These are phyloP conservation scores for Rhizopus sp. DNA, from an alignment of 371 early-diverging fungal species.

Conservation along the genomic window DNA sequence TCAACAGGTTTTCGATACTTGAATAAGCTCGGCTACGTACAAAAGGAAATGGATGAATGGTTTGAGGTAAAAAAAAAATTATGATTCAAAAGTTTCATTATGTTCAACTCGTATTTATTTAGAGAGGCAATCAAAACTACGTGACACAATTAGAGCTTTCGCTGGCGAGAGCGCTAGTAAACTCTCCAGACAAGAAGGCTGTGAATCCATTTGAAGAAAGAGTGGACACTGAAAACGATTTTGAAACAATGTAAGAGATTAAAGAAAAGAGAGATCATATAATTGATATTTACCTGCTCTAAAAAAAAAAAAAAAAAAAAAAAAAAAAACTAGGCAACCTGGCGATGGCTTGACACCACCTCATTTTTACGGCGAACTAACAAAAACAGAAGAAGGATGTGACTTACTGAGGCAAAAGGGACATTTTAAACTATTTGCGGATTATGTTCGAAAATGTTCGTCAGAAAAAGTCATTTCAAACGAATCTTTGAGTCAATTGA, in stretches of 20 bases:
- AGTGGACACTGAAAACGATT: constrained; percentile 49
- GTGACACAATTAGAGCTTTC: constrained; percentile 79
- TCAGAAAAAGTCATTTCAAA: constrained; percentile 32
- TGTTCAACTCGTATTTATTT: constrained; percentile 1
- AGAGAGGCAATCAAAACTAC: constrained; percentile 80
- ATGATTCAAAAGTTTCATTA: neutral
- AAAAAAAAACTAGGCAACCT: constrained; percentile 32
- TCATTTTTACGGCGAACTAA: constrained; percentile 85
- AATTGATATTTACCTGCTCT: neutral
- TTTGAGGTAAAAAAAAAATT: constrained; percentile 60
- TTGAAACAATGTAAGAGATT: constrained; percentile 34
- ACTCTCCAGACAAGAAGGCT: constrained; percentile 45
- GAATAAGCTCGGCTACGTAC: constrained; percentile 71
- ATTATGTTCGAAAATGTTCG: constrained; percentile 61
- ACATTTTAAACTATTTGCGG: constrained; percentile 67
- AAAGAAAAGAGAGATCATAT: neutral
- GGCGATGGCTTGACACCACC: constrained; percentile 62
- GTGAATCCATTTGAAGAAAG: constrained; percentile 53
- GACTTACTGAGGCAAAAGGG: constrained; percentile 63
- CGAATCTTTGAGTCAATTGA: constrained; percentile 56
- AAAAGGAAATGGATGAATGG: constrained; percentile 84
- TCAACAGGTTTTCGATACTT: constrained; percentile 76
- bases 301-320: too few species aligned
- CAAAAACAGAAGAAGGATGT: constrained; percentile 81
- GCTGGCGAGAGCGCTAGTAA: constrained; percentile 64